A percentile compares a stretch with the other conserved stretches of the same genome.
These are phyloP conservation scores for Candida gigantensis DNA, from an alignment of 1,139 yeast species.

Conservation along the genomic window DNA sequence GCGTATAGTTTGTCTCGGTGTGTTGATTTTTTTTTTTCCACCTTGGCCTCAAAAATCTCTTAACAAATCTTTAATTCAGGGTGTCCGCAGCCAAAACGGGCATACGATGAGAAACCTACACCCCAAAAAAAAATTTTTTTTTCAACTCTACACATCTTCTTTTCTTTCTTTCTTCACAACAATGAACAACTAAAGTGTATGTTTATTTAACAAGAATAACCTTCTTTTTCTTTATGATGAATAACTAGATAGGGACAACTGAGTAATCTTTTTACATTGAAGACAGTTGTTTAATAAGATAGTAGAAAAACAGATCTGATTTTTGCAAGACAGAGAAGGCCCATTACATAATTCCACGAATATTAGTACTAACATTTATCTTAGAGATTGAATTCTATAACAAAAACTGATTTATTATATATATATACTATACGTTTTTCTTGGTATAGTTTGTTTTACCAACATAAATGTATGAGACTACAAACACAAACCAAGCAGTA, in stretches of 20 bases:
- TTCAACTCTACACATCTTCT: not conserved
- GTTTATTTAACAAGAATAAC: not conserved
- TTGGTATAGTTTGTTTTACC: constrained; percentile 32
- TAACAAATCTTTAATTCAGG: no score
- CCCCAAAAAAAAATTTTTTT: no score
- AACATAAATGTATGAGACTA: constrained; percentile 61
- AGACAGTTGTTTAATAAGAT: constrained; percentile 20
- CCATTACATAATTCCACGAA: no score
- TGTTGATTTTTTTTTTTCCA: not conserved
- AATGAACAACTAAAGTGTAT: not conserved
- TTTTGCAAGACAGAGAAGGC: no score
- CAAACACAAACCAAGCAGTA: constrained; percentile 73
- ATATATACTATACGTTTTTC: constrained; percentile 28
- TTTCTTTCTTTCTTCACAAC: no score
- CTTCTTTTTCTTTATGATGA: constrained; percentile 14
- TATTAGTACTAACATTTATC: no score
- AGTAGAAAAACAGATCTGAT: constrained; percentile 19
- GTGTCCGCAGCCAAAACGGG: no score
- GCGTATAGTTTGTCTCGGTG: not conserved
- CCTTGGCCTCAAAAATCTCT: no score
- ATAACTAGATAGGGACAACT: constrained; percentile 41
- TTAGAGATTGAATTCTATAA: constrained; percentile 1
- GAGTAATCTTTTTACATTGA: constrained; percentile 24
- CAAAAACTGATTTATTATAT: not conserved
- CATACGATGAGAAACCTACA: not conserved